phyloP scores from a whole-genome alignment of 352 stramenopile species.

The Stramenopiles sp. region DNA sequence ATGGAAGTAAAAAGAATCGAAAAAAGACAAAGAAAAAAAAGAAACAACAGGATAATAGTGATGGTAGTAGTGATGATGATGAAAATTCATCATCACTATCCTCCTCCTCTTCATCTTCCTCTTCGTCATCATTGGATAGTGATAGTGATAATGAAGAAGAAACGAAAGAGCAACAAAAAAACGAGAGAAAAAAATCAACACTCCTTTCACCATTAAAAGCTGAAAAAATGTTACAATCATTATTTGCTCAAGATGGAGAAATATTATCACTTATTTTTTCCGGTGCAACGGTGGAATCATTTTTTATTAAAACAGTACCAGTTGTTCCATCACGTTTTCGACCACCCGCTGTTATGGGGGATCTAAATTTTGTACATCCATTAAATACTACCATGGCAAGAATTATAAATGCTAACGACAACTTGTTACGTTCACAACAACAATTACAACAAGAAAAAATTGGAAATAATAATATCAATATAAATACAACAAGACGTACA shows the following conservation, averaged over 20 bases:
- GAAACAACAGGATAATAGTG: not conserved
- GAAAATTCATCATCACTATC: not conserved
- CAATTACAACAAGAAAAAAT: conserved; percentile 14
- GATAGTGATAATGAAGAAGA: conserved; percentile 34
- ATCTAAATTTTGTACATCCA: conserved; percentile 75
- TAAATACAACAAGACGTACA: conserved; percentile 28
- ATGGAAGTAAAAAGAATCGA: no score
- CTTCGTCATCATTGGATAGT: not conserved
- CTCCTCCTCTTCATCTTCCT: not conserved
- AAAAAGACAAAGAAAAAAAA: not conserved
- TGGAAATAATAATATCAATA: conserved; percentile 16
- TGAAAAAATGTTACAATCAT: conserved; percentile 73
- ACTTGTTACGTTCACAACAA: conserved; percentile 25
- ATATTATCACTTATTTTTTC: conserved; percentile 63
- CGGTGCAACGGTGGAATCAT: conserved; percentile 61
- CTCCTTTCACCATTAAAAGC: conserved; percentile 74
- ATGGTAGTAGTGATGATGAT: conserved; percentile 8
- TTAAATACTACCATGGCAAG: conserved; percentile 86
- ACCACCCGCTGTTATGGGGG: conserved; percentile 82
- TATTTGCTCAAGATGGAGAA: conserved; percentile 74
- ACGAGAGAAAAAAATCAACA: conserved; percentile 36
- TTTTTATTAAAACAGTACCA: conserved; percentile 84
- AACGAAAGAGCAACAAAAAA: not conserved
- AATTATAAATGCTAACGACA: conserved; percentile 73
- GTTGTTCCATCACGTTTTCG: conserved; percentile 92